A percentile compares a stretch with the other conserved stretches of the same genome.
phyloP scores from a whole-genome alignment of 192 early-diverging fungal species.

The Diversispora epigaea region DNA sequence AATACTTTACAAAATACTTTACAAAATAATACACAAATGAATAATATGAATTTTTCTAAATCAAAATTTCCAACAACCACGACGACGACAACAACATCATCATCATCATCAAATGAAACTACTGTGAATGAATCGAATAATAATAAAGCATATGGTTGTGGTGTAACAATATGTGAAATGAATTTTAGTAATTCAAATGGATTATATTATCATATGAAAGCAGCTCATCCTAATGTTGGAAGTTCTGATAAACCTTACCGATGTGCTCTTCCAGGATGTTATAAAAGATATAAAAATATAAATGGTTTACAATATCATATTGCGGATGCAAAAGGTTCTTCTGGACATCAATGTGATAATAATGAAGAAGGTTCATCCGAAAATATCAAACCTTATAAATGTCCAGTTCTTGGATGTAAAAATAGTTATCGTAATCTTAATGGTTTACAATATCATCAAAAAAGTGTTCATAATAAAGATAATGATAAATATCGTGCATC shows the following conservation, averaged over 20 bases:
- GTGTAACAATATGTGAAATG: slow-evolving; percentile 35
- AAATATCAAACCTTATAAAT: slow-evolving; percentile 37
- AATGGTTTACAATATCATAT: slow-evolving; percentile 83
- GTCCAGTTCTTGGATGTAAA: slow-evolving; percentile 43
- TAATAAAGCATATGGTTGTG: slow-evolving; percentile 42
- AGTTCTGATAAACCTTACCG: slow-evolving; percentile 56
- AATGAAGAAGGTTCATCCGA: not conserved
- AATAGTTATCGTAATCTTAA: slow-evolving; percentile 44
- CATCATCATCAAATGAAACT: not conserved
- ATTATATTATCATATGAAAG: slow-evolving; percentile 49
- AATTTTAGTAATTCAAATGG: slow-evolving; percentile 36
- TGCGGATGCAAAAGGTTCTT: slow-evolving; percentile 43
- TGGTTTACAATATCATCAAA: slow-evolving; percentile 42
- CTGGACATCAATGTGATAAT: slow-evolving; percentile 6
- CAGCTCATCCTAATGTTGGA: slow-evolving; percentile 30
- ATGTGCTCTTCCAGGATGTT: slow-evolving; percentile 66
- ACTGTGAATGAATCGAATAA: not conserved
- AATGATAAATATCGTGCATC: slow-evolving; percentile 1
- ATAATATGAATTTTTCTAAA: no score
- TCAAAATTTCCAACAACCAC: no score
- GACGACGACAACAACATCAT: not conserved
- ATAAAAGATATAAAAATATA: slow-evolving; percentile 78
- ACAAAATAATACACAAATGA: no score
- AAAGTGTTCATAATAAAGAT: slow-evolving; percentile 1
- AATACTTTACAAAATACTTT: no score